These are phyloP conservation scores for Tetrapisispora namnaoensis DNA, from an alignment of 805 yeast species.

Conservation along the genomic window DNA sequence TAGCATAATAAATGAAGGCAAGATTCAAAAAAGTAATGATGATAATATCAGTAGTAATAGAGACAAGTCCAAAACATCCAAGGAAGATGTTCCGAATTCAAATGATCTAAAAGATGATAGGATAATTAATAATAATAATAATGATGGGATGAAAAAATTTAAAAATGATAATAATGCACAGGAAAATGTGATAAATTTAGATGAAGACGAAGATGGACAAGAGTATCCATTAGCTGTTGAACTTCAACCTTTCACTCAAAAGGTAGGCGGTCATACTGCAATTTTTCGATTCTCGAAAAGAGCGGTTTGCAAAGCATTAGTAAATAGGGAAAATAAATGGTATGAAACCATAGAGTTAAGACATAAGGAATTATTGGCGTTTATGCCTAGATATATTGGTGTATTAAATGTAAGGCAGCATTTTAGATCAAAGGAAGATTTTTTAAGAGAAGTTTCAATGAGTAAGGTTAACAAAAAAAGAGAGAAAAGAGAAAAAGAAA, in stretches of 20 bases:
- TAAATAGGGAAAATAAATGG: constrained; percentile 83
- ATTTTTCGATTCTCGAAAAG: constrained; percentile 82
- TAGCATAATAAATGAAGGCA: neutral
- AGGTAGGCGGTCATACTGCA: constrained; percentile 98
- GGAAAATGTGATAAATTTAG: constrained; percentile 13
- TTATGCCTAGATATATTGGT: constrained; percentile 93
- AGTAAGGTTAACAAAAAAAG: constrained; percentile 6
- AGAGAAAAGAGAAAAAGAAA: constrained; percentile 4
- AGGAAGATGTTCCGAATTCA: no score
- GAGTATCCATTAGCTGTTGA: constrained; percentile 74
- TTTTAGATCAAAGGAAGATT: constrained; percentile 27
- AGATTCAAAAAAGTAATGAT: neutral
- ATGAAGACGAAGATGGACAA: constrained; percentile 25
- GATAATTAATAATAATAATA: neutral
- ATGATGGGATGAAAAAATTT: no score
- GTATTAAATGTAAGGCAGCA: constrained; percentile 84
- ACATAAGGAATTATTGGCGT: constrained; percentile 67
- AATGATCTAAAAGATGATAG: neutral
- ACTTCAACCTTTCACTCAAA: constrained; percentile 80
- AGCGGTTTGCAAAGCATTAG: constrained; percentile 90
- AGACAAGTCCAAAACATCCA: neutral
- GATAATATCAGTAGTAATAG: neutral
- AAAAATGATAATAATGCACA: neutral
- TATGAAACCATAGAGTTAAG: constrained; percentile 77
- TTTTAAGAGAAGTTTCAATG: constrained; percentile 13